Percentiles rank a stretch among this genome's conserved stretches.
These are phyloP conservation scores for Alternaria metachromatica DNA, from an alignment of 2,329 filamentous ascomycete species.

Conservation along the genomic window DNA sequence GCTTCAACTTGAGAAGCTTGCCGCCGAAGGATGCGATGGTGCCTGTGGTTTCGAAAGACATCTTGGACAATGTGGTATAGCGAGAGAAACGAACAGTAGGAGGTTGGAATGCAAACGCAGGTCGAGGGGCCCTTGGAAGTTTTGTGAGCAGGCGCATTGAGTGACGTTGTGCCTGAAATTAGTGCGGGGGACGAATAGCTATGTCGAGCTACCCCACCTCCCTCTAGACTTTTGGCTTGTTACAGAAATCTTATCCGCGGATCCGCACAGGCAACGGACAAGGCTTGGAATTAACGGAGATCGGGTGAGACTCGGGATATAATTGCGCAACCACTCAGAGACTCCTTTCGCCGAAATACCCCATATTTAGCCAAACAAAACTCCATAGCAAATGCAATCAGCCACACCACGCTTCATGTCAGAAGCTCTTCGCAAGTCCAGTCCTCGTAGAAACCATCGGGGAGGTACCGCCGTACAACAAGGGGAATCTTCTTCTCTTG, in stretches of 20 bases:
- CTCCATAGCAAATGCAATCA: slow-evolving; percentile 45
- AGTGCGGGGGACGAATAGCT: slow-evolving; percentile 41
- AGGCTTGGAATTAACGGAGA: slow-evolving; percentile 32
- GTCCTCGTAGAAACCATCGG: slow-evolving; percentile 98
- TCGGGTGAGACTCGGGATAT: slow-evolving; percentile 47
- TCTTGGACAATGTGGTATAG: slow-evolving; percentile 30
- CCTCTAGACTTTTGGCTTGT: slow-evolving; percentile 33
- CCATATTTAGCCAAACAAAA: slow-evolving; percentile 38
- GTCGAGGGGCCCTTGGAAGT: slow-evolving; percentile 26
- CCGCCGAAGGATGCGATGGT: slow-evolving; percentile 92
- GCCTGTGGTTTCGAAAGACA: slow-evolving; percentile 85
- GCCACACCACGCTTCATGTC: slow-evolving; percentile 27
- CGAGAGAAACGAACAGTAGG: slow-evolving; percentile 15
- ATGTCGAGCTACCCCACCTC: slow-evolving; percentile 40
- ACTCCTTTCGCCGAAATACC: slow-evolving; percentile 45
- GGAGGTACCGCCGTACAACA: slow-evolving; percentile 92
- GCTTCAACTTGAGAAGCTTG: slow-evolving; percentile 91
- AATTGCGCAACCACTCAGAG: slow-evolving; percentile 31
- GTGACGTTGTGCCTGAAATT: slow-evolving; percentile 42
- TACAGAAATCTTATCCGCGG: slow-evolving; percentile 40
- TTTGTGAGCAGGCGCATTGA: slow-evolving; percentile 29
- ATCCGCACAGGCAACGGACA: slow-evolving; percentile 37
- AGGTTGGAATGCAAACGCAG: slow-evolving; percentile 16
- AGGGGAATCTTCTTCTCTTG: slow-evolving; percentile 98
- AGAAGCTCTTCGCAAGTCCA: slow-evolving; percentile 98